Evolutionary conservation across 2,329 filamentous ascomycete species (phyloP).

Genomic region (Phaeosphaeriaceae sp.): DNA sequence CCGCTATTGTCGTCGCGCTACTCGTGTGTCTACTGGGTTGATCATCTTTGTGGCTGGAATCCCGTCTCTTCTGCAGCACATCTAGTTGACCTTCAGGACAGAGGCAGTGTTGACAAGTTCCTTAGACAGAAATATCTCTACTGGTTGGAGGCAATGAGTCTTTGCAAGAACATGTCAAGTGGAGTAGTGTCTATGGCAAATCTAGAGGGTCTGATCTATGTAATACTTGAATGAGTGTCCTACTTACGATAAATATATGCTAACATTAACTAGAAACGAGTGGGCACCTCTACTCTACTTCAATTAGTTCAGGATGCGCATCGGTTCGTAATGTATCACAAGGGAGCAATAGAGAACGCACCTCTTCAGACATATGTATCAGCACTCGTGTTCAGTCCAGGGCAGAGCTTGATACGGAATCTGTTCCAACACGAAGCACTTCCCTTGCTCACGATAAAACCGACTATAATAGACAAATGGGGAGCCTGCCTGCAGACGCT

Average conservation of each 20-base stretch:
- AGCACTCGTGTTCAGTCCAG: conserved; percentile 28
- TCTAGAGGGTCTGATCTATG: conserved; percentile 2
- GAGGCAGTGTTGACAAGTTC: conserved; percentile 9
- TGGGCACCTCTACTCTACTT: neutral
- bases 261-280: no score
- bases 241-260: no score
- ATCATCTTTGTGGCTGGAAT: conserved; percentile 34
- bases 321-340: conserved; percentile 30
- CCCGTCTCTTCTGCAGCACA: neutral
- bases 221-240: neutral
- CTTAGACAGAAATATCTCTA: conserved; percentile 5
- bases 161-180: conserved; percentile 10
- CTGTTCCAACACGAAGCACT: conserved; percentile 20
- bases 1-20: conserved; percentile 29
- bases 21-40: no score
- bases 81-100: neutral
- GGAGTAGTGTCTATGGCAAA: conserved; percentile 11
- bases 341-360: no score
- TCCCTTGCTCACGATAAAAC: conserved; percentile 12
- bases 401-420: conserved; percentile 15
- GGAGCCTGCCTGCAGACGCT: conserved; percentile 15
- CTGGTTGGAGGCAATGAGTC: no score
- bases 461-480: conserved; percentile 5
- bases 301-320: conserved; percentile 18
- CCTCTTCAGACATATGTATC: conserved; percentile 33